These are phyloP conservation scores for Amoeboaphelidium protococcarum DNA, from an alignment of 371 early-diverging fungal genomes.

Conservation along the genomic window DNA sequence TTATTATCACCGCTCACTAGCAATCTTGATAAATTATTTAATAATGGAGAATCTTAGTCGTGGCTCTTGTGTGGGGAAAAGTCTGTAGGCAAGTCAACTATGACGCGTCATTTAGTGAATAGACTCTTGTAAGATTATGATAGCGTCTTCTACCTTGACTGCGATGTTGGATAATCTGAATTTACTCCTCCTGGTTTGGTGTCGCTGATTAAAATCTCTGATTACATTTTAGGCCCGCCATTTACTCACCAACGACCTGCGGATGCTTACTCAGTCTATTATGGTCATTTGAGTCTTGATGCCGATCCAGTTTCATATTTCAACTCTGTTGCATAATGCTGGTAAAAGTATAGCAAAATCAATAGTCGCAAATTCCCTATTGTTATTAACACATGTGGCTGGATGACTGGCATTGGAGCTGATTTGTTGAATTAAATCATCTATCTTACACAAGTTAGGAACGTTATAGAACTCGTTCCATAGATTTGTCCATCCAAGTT, in stretches of 20 bases:
- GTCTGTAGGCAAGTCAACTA: too few relatives aligned
- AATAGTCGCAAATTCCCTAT: background rate
- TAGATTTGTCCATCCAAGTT: too few relatives aligned
- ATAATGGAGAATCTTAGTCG: too few relatives aligned
- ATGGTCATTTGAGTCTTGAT: background rate
- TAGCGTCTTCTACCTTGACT: background rate
- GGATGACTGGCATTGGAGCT: background rate
- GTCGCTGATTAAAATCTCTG: background rate
- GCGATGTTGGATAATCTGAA: background rate
- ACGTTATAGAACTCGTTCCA: too few relatives aligned
- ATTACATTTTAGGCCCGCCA: background rate
- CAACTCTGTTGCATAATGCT: background rate
- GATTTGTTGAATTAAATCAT: too few relatives aligned
- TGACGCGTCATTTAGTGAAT: too few relatives aligned
- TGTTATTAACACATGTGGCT: background rate
- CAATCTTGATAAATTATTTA: too few relatives aligned
- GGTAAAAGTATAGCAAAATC: background rate
- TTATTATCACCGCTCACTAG: too few relatives aligned
- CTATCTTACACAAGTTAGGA: too few relatives aligned
- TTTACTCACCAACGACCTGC: background rate
- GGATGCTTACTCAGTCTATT: background rate
- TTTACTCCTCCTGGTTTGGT: background rate
- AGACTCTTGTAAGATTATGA: too few relatives aligned
- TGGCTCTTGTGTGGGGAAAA: too few relatives aligned
- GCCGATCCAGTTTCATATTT: background rate